Evolutionary conservation across 805 yeast species (phyloP).

Genomic region (Hanseniaspora taiwanica): DNA sequence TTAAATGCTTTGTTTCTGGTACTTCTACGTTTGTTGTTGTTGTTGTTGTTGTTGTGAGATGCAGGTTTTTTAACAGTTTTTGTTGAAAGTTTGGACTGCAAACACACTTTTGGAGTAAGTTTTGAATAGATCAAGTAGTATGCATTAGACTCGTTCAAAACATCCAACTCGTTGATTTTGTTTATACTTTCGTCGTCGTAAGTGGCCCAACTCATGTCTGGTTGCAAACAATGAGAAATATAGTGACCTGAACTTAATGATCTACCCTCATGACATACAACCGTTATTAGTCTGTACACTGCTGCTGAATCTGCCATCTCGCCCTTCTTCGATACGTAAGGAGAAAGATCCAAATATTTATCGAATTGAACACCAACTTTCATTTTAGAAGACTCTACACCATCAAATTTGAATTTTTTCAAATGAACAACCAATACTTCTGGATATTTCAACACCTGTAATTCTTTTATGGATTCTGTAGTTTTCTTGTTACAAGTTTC

Average conservation of each 20-base stretch:
- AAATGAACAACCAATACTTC: slow-evolving; percentile 79
- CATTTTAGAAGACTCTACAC: slow-evolving; percentile 66
- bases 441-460: slow-evolving; percentile 62
- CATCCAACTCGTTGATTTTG: slow-evolving; percentile 55
- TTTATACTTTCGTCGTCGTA: slow-evolving; percentile 90
- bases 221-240: slow-evolving; percentile 80
- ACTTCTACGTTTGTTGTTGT: background rate
- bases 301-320: slow-evolving; percentile 27
- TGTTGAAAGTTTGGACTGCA: slow-evolving; percentile 3
- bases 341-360: slow-evolving; percentile 56
- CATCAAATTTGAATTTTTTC: slow-evolving; percentile 83
- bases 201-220: slow-evolving; percentile 84
- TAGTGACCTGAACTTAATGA: slow-evolving; percentile 90
- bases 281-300: slow-evolving; percentile 62
- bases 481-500: slow-evolving; percentile 72
- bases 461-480: slow-evolving; percentile 60
- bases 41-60: background rate
- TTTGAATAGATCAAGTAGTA: slow-evolving; percentile 80
- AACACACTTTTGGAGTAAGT: slow-evolving; percentile 41
- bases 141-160: slow-evolving; percentile 74
- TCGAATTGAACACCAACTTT: slow-evolving; percentile 80
- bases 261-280: slow-evolving; percentile 89
- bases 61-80: background rate
- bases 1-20: background rate
- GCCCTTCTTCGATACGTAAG: slow-evolving; percentile 36